These are phyloP conservation scores for maize (Zea mays) DNA, from an alignment of 176 grass and related monocot genomes.

Conservation along the genomic window Zm-B73-REFERENCE-NAM-5.0 NC_050100.1:190640501-190641000, in stretches of 20 bases:
- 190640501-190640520: neutral
- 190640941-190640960: too few species aligned
- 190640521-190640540: neutral
- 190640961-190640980: neutral
- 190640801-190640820: neutral
- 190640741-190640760: too few species aligned
- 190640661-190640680: neutral
- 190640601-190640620: neutral
- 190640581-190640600: neutral
- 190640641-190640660: neutral
- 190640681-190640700: neutral
- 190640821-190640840: neutral
- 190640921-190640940: too few species aligned
- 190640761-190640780: neutral
- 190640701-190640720: neutral
- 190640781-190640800: neutral
- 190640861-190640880: neutral
- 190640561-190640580: neutral
- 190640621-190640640: neutral
- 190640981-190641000: conserved; percentile 9
- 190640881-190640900: neutral
- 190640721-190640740: neutral
- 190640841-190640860: neutral
- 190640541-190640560: neutral
- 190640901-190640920: neutral